Conservation (phyloP, 176 grass and related monocot species). For the maize (Zea mays) region DNA sequence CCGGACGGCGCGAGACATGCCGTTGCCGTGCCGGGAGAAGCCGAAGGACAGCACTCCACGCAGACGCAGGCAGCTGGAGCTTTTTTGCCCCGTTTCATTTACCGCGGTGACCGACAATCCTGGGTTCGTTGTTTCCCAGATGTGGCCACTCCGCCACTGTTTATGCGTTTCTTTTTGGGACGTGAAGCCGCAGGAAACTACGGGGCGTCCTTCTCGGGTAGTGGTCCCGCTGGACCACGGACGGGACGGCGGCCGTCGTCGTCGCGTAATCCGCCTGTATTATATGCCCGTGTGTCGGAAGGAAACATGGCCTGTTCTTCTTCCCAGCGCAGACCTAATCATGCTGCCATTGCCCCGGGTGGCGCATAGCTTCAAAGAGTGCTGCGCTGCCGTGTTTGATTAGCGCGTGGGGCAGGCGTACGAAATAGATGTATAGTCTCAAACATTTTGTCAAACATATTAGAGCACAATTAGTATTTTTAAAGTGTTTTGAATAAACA, state of each 20-base stretch:
- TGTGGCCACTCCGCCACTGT: no score
- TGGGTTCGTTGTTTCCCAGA: background rate
- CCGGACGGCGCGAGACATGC: no score
- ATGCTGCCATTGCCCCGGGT: background rate
- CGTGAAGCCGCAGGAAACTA: conserved; percentile 30
- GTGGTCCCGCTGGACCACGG: background rate
- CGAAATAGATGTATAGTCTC: no score
- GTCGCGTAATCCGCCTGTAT: background rate
- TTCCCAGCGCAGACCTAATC: background rate
- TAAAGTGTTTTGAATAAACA: no score
- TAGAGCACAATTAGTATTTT: no score
- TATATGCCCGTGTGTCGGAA: background rate
- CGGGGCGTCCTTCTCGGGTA: background rate
- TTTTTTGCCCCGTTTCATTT: background rate
- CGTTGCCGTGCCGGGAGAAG: no score
- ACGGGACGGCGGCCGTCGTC: background rate
- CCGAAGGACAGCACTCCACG: no score
- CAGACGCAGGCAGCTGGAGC: background rate
- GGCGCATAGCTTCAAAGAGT: no score
- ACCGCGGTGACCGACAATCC: conserved; percentile 35
- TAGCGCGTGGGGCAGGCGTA: no score
- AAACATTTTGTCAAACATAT: no score
- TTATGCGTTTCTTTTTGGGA: background rate
- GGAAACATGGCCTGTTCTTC: background rate
- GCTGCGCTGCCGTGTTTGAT: no score